These are phyloP conservation scores for Sphaerulina vaccinii DNA, from an alignment of 2,329 filamentous ascomycete species.

Conservation along the genomic window DNA sequence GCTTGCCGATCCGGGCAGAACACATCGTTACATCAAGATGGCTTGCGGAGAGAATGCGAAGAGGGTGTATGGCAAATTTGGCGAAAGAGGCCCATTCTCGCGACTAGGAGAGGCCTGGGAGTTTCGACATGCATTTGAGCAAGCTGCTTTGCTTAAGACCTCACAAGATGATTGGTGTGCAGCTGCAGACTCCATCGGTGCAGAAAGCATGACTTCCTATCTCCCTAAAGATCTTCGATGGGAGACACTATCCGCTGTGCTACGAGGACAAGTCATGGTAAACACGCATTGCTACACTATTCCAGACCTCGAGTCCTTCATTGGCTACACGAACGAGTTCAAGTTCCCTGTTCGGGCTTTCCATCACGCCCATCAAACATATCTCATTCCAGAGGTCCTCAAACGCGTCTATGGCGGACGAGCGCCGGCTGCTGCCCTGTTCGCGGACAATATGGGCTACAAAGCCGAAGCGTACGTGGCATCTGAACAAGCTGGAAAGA, in stretches of 20 bases:
- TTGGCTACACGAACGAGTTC: slow-evolving; percentile 71
- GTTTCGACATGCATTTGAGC: slow-evolving; percentile 8
- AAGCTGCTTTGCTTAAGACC: slow-evolving; percentile 55
- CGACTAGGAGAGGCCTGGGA: slow-evolving; percentile 66
- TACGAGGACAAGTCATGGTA: slow-evolving; percentile 66
- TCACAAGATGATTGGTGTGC: slow-evolving; percentile 68
- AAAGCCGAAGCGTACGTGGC: slow-evolving; percentile 61
- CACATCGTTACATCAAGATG: slow-evolving; percentile 74
- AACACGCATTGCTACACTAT: slow-evolving; percentile 71
- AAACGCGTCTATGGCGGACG: slow-evolving; percentile 42
- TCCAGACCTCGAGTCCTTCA: slow-evolving; percentile 66
- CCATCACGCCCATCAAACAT: slow-evolving; percentile 69
- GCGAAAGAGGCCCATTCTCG: slow-evolving; percentile 57
- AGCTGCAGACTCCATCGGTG: slow-evolving; percentile 52
- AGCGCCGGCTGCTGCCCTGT: slow-evolving; percentile 56
- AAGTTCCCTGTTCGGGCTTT: slow-evolving; percentile 65
- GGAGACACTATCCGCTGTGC: slow-evolving; percentile 62
- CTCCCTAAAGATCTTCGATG: slow-evolving; percentile 62
- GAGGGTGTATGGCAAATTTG: slow-evolving; percentile 57
- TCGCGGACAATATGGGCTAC: slow-evolving; percentile 72
- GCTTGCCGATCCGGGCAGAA: slow-evolving; percentile 64
- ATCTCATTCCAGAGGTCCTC: slow-evolving; percentile 61
- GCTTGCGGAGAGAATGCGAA: slow-evolving; percentile 70
- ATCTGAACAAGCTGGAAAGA: slow-evolving; percentile 65
- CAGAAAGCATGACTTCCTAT: slow-evolving; percentile 55